These are phyloP conservation scores for Phytophthora podocarpi DNA, from an alignment of 352 stramenopile genomes.

Conservation along the genomic window DNA sequence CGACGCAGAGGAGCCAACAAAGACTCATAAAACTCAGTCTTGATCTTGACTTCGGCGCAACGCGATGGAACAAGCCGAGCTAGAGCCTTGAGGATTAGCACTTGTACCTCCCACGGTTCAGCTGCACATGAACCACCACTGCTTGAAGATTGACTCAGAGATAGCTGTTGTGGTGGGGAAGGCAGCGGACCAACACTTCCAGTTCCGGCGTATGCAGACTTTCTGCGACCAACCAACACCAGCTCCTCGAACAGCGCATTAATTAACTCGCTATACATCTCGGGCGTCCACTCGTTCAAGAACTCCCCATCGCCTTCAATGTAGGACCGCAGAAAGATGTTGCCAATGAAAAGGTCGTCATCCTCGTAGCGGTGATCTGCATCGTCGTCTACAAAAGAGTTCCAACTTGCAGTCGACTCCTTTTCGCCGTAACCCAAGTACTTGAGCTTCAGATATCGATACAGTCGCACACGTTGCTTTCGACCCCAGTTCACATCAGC, in stretches of 20 bases:
- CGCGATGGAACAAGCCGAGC: slow-evolving; percentile 61
- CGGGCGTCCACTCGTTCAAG: slow-evolving; percentile 70
- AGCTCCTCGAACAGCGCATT: slow-evolving; percentile 66
- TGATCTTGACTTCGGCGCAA: slow-evolving; percentile 61
- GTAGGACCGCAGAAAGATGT: slow-evolving; percentile 84
- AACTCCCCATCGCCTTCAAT: slow-evolving; percentile 83
- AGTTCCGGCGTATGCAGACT: slow-evolving; percentile 52
- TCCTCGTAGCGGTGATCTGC: slow-evolving; percentile 37
- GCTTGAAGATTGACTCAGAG: slow-evolving; percentile 17
- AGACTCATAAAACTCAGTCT: slow-evolving; percentile 59
- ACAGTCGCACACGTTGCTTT: slow-evolving; percentile 59
- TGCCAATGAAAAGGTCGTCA: slow-evolving; percentile 77
- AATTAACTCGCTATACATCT: slow-evolving; percentile 75
- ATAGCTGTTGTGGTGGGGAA: slow-evolving; percentile 16
- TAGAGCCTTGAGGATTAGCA: slow-evolving; percentile 80
- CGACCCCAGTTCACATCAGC: slow-evolving; percentile 81
- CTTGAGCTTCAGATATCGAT: slow-evolving; percentile 68
- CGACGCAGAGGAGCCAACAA: slow-evolving; percentile 67
- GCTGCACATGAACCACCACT: slow-evolving; percentile 30
- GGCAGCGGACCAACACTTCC: slow-evolving; percentile 18
- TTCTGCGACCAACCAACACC: slow-evolving; percentile 51
- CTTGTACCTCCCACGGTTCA: slow-evolving; percentile 80
- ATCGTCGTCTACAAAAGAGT: slow-evolving; percentile 14
- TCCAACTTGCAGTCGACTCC: slow-evolving; percentile 17
- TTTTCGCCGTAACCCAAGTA: slow-evolving; percentile 46